Base-by-base conservation (phyloP, 169 alveolate genomes). In the Plasmodium sp. region DNA sequence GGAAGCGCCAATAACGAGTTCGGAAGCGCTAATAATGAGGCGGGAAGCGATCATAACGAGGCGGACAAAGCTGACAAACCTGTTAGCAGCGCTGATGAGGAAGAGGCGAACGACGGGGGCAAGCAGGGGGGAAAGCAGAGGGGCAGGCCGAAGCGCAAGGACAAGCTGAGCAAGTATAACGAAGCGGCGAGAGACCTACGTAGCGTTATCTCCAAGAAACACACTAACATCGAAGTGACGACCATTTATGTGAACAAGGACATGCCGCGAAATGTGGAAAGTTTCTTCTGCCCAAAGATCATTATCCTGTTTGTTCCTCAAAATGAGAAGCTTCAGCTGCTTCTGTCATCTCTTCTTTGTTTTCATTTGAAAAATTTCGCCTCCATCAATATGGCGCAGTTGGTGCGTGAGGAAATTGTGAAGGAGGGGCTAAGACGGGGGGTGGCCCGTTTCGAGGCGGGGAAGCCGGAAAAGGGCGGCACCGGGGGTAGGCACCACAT, bases 241-340 rank as follows among this genome's bases (percentile, higher is more conserved):
- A 34, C 82, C 27, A 51, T 92, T 27, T 92, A 81, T 82, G 54
- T 92, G 75, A 72, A 92, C 58, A 92, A 73, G 58, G 62, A 67
- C 18, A 72, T 82, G 9, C 95, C 95, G 16, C 16, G 45, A 73
- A 81, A 79, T 72, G 14, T 10, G 41, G 71, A 54, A 2, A 92
- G 58, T 81, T 12, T 82, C 27, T 79, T 31, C 75, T 92, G 74
- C 27, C 95, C 95, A 14, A 22, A 82, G 48, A 81, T 92, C 34
- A 82, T 92, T 14, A 71, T 92, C 75, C 54, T 92, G 39, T 92
- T 92, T 43, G 31, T 92, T 16, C 95, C 95, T 5, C 92, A 92
- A 54, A 92, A 81, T 34, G 81, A 51, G 22, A n/a, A 73, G 62
- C 83, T 92, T 54, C 95, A 92, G 41, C 22, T 81, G 18, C 83